Base-by-base conservation (phyloP, 2,329 filamentous ascomycete species). In the Ceratocystiopsis sp. region DNA sequence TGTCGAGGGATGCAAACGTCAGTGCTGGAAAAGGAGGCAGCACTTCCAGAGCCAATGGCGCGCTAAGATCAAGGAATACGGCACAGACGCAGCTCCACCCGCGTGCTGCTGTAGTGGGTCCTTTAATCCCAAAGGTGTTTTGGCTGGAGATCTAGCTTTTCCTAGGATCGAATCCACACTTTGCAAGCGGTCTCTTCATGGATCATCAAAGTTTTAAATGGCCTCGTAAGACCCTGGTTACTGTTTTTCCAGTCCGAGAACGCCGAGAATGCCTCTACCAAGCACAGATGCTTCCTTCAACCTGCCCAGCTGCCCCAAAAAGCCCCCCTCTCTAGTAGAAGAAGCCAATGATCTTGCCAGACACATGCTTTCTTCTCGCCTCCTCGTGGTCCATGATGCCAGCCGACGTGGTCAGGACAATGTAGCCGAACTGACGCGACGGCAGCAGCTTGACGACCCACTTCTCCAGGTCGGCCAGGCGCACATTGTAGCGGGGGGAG, bases 351-450 rank as follows among this genome's bases (percentile, higher is more conserved):
- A 98, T 84, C 80, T 98, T 98, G 71, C 91, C 91, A 57, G 89
- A 80, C 63, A 96, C 91, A 75, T 98, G 91, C 51, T 96, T 96
- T 68, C 91, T 78, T 64, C 91, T 77, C 57, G 91, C 91, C 80
- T 98, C 91, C 77, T 98, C 91, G 75, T 98, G 91, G 75, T 98
- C 91, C 89, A 98, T 96, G 69, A 98, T 98, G 67, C 91, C 91
- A 53, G 91, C 86, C 49, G 87, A 95, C 69, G 91, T 98, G 67
- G 91, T 98, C 61, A 98, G 82, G 69, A 98, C 86, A 62, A 98
- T 85, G 73, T 86, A 95, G 62, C 91, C 91, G 77, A 98, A 98
- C 73, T 98, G 91, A 95, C 91, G 91, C 55, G 91, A 87, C 55
- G 91, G 91, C 53, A 98, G 79, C 63, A 98, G 83, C 80, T 93